Evolutionary conservation across 352 stramenopile genomes (phyloP), one percentile per base, ranked within the genome.

Genomic region (Phytophthora meadii): DNA sequence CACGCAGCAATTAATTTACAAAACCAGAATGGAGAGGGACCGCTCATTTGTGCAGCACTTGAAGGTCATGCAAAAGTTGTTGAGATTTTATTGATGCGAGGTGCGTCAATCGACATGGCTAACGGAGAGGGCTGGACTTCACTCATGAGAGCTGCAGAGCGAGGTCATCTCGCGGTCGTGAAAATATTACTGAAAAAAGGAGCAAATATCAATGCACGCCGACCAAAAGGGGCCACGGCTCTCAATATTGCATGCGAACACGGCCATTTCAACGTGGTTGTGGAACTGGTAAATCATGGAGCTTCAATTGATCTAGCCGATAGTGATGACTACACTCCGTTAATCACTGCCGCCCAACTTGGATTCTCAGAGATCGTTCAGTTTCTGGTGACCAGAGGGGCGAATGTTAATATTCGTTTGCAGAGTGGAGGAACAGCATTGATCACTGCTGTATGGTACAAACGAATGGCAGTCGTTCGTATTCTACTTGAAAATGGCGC

Each of bases 401-500:
- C 11, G 45, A 62, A 57, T 4, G 24, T 68, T 3, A 19, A 68
- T 19, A 19, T 19, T 19, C 19, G 19, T 19, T 19, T 48, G 28
- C 36, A 0, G 1, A 63, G 61, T 53, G 51, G 52, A 30, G 27
- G 61, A 1, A 62, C 51, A 22, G 61, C 61, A 1, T 48, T 68
- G 39, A 5, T 58, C 2, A 63, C 61, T 10, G 52, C 52, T 5
- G 36, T 61, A 17, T 68, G 61, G 52, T 41, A 58, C 36, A 68
- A 52, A 14, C 51, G 52, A 0, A 24, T 61, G 11, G 51, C 41
- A 3, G 44, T 68, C 5, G 60, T 68, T 54, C 61, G 61, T 12
- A 63, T 63, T 53, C 37, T 68, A 14, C 14, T 68, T 9, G 32
- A 55, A 41, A 65, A 51, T 36, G 62, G 62, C 3, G 54, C 62